Evolutionary conservation across 2,329 filamentous ascomycete genomes (phyloP), one percentile per base, ranked within the genome.

Genomic region (Chaetomium sp.): DNA sequence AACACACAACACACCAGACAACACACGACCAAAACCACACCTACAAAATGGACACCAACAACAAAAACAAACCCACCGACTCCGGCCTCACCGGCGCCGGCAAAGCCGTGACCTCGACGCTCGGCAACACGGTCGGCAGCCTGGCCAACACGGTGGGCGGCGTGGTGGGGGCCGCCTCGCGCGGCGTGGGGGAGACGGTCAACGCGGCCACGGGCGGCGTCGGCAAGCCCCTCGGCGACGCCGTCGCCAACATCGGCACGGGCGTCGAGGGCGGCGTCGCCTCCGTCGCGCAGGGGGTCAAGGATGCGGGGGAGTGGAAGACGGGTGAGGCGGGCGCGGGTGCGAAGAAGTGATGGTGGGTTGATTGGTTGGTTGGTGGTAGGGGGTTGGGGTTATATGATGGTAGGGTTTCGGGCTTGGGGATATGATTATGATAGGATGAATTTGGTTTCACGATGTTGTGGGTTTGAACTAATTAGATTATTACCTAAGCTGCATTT

Each of bases 221-320:
- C 10, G 85, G 83, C 19, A 80, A 79, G 63, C 83, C 84, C 1
- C 71, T 88, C 1, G 85, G 85, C 8, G 82, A 88, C 69, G 84
- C 80, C 2, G 63, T 88, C 13, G 78, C 80, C 8, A 83, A 80
- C 68, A 71, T 85, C 8, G 83, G 83, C 6, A 81, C 78, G 1
- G 85, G 85, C 0, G 69, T 88, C 2, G 79, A 87, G 75, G 77
- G 79, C 53, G 86, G 83, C 1, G 74, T 67, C 79, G 45, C 76
- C 51, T 76, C 75, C 55, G 78, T 86, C 2, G 80, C 81, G 16
- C 80, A 83, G 74, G 84, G 85, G 0, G 80, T 84, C 7, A 84
- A 87, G 75, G 77, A 86, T 70, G 85, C 85, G 12, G 85, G 85
- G 3, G 75, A 86, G 72, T 86, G 84, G 83, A 83, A 83, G 76